Percentiles rank a stretch among this genome's conserved stretches.
phyloP scores from a whole-genome alignment of 2,329 filamentous ascomycete genomes.

The Coniosporium tulheliwenetii region DNA sequence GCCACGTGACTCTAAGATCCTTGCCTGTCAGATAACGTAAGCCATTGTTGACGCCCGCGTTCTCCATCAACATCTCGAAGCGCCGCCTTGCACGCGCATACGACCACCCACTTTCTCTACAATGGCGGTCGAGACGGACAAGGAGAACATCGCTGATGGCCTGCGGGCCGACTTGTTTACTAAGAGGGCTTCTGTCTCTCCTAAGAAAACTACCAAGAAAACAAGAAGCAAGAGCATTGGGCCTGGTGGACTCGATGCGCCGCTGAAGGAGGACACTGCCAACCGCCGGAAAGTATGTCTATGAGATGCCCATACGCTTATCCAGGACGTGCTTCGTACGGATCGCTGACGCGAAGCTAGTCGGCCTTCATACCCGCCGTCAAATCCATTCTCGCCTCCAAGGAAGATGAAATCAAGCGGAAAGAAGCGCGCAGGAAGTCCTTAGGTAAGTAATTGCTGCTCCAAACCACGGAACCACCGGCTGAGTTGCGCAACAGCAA shows the following conservation, averaged over 20 bases:
- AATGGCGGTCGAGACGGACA: constrained; percentile 10
- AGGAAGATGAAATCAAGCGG: constrained; percentile 45
- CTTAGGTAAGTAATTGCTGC: constrained; percentile 35
- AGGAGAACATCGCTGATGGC: constrained; percentile 17
- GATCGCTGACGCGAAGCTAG: constrained; percentile 10
- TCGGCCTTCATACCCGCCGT: constrained; percentile 34
- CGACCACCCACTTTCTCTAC: not conserved
- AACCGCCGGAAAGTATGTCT: constrained; percentile 62
- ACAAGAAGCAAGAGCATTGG: constrained; percentile 92
- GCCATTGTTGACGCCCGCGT: too few relatives aligned
- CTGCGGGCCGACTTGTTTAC: constrained; percentile 7
- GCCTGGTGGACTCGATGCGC: constrained; percentile 70
- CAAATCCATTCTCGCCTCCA: constrained; percentile 40
- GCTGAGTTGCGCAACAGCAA: constrained; percentile 32
- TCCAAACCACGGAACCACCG: constrained; percentile 2
- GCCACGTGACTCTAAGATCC: too few relatives aligned
- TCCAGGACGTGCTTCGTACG: not conserved
- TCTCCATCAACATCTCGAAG: too few relatives aligned
- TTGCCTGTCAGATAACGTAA: not conserved
- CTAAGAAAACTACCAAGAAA: constrained; percentile 40
- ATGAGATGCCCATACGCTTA: not conserved
- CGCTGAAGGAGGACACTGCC: constrained; percentile 54
- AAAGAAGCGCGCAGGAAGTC: constrained; percentile 86
- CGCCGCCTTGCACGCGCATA: too few relatives aligned
- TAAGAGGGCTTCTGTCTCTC: constrained; percentile 11